Percentiles rank a stretch among this genome's conserved stretches.
These are phyloP conservation scores for Ogataea dorogensis DNA, from an alignment of 805 yeast species.

Conservation along the genomic window DNA sequence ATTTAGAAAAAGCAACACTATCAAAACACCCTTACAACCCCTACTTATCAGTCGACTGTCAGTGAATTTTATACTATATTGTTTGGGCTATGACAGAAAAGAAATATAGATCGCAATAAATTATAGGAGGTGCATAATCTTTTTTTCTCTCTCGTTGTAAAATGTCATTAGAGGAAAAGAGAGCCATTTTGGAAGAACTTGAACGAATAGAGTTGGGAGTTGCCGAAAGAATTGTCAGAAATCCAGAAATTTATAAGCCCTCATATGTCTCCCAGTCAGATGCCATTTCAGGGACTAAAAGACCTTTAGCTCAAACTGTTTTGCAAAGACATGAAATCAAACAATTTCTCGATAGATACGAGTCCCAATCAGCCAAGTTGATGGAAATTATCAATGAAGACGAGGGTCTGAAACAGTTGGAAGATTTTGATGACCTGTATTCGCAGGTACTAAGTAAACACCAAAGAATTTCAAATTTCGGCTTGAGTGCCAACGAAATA, in stretches of 20 bases:
- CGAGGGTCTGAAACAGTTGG: slow-evolving; percentile 24
- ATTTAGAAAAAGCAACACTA: no score
- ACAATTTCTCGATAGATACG: slow-evolving; percentile 47
- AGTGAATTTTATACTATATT: no score
- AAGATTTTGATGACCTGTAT: slow-evolving; percentile 39
- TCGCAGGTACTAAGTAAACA: slow-evolving; percentile 32
- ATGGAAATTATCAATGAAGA: slow-evolving; percentile 18
- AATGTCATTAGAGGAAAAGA: slow-evolving; percentile 35
- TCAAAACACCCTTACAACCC: no score
- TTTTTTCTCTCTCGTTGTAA: slow-evolving; percentile 6
- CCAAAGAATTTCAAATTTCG: slow-evolving; percentile 26
- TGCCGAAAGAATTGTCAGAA: slow-evolving; percentile 55
- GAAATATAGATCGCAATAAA: not conserved
- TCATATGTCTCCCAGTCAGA: slow-evolving; percentile 22
- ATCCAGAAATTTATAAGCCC: slow-evolving; percentile 52
- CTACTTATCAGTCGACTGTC: no score
- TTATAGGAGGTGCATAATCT: no score
- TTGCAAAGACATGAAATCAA: slow-evolving; percentile 38
- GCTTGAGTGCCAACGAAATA: slow-evolving; percentile 24
- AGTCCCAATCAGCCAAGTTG: slow-evolving; percentile 29
- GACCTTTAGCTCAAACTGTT: slow-evolving; percentile 53
- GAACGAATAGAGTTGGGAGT: slow-evolving; percentile 72
- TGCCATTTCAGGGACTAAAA: slow-evolving; percentile 36
- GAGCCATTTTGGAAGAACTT: slow-evolving; percentile 55
- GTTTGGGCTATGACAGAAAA: no score